Base-by-base conservation (phyloP, 2,329 filamentous ascomycete species). In the Paraphoma chrysanthemicola region DNA sequence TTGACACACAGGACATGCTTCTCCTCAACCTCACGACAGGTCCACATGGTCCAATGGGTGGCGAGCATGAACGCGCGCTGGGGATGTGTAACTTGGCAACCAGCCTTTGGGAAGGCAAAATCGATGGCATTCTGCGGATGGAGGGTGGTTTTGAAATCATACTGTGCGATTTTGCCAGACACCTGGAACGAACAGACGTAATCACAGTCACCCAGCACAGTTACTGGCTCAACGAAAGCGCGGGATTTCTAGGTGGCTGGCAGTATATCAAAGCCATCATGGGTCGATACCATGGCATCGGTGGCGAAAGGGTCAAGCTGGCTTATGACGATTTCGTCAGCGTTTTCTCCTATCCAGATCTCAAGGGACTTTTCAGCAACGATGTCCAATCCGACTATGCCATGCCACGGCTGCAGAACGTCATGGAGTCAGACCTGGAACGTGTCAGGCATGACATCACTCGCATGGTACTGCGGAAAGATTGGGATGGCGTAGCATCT, bases 131-230 rank as follows among this genome's bases (percentile, higher is more conserved):
- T 18, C 73, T 91, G 2, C 83, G 89, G 10, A 88, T 88, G 82
- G 89, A 92, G 67, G 82, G 83, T 16, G 89, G 89, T 0, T 91
- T 91, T 62, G 89, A 92, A 72, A 80, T 90, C 51, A 88, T 91
- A 48, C 78, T 89, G 17, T 92, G 89, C 70, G 78, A 88, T 51
- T 91, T 92, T 59, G 73, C 72, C 33, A 67, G 76, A 11, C 68
- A 79, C 60, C 62, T 83, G 1, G 39, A 59, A 33, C 50, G 58
- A 4, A 45, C 38, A 8, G 60, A 65, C 9, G 44, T 67, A 12
- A 55, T 71, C n/a, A 39, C 46, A n/a, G 53, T 63, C 2, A 44
- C 16, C 1, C 38, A 41, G 10, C 44, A 47, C 8, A 12, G 28
- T 39, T 42, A 17, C 51, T 29, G 14, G 39, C 11, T 9, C 11